phyloP scores from a whole-genome alignment of 2,329 filamentous ascomycete genomes.

The Torrubiella hemipterigena region DNA sequence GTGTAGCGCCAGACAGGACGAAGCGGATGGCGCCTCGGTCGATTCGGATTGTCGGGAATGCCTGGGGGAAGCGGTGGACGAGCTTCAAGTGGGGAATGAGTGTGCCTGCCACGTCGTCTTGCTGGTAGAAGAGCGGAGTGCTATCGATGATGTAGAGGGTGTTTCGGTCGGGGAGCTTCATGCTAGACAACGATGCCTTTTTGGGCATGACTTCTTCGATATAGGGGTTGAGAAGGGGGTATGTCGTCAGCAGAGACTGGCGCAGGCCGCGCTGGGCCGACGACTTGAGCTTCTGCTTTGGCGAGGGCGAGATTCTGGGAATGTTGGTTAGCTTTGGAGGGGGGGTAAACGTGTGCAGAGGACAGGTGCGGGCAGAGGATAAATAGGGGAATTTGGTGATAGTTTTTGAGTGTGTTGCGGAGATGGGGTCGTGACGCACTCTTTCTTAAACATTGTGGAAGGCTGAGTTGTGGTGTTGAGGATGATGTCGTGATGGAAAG shows the following conservation, averaged over 20 bases:
- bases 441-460: constrained; percentile 80
- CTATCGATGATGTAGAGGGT: constrained; percentile 75
- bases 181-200: constrained; percentile 77
- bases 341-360: not conserved
- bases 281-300: constrained; percentile 95
- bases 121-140: constrained; percentile 83
- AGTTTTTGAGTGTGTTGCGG: no score
- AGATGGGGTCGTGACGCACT: no score
- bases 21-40: constrained; percentile 95
- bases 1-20: constrained; percentile 80
- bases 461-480: constrained; percentile 6
- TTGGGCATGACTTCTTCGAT: constrained; percentile 95
- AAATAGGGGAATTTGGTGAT: no score
- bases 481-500: constrained; percentile 7
- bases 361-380: not conserved
- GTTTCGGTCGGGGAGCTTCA: constrained; percentile 87
- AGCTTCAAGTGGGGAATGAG: constrained; percentile 81
- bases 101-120: constrained; percentile 55
- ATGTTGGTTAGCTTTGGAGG: constrained; percentile 10
- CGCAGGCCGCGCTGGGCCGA: constrained; percentile 83
- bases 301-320: constrained; percentile 57
- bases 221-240: constrained; percentile 73
- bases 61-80: constrained; percentile 78
- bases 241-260: constrained; percentile 68
- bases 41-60: constrained; percentile 76